Conservation (phyloP, 257 asterid species). For the Salvia splendens region DNA sequence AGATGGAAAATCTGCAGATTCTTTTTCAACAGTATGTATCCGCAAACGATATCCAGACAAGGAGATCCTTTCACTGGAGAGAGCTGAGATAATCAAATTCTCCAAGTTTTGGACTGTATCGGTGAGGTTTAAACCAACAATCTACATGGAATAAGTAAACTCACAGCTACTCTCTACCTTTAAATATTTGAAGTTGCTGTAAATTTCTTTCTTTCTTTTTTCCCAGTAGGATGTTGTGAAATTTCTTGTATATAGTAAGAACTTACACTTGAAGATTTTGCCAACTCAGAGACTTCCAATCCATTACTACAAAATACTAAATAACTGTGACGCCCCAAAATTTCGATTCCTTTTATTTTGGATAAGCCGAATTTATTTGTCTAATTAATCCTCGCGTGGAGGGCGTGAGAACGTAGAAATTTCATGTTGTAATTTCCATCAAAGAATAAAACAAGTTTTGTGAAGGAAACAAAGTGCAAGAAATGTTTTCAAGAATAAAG, state of each 20-base stretch:
- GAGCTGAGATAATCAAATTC: slow-evolving; percentile 61
- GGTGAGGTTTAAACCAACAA: slow-evolving; percentile 65
- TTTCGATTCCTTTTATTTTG: no score
- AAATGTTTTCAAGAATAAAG: no score
- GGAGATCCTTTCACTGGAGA: slow-evolving; percentile 89
- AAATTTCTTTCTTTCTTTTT: not conserved
- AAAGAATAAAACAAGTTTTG: no score
- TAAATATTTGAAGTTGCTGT: slow-evolving; percentile 28
- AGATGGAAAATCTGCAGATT: slow-evolving; percentile 56
- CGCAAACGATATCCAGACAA: slow-evolving; percentile 84
- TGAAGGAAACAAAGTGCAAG: no score
- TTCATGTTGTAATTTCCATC: no score
- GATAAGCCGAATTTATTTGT: no score
- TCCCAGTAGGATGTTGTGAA: slow-evolving; percentile 16
- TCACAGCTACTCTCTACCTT: slow-evolving; percentile 17
- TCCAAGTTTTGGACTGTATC: slow-evolving; percentile 56
- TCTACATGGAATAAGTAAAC: slow-evolving; percentile 52
- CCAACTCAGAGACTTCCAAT: slow-evolving; percentile 77
- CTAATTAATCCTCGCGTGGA: no score
- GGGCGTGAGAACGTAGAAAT: no score
- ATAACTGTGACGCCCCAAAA: slow-evolving; percentile 8
- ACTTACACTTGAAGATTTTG: slow-evolving; percentile 77
- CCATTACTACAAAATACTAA: slow-evolving; percentile 69
- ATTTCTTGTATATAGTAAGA: slow-evolving; percentile 9
- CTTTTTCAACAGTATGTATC: slow-evolving; percentile 54